Evolutionary conservation across 2,329 filamentous ascomycete genomes (phyloP), one percentile per base, ranked within the genome.

Genomic region (Trichoderma harzianum): DNA sequence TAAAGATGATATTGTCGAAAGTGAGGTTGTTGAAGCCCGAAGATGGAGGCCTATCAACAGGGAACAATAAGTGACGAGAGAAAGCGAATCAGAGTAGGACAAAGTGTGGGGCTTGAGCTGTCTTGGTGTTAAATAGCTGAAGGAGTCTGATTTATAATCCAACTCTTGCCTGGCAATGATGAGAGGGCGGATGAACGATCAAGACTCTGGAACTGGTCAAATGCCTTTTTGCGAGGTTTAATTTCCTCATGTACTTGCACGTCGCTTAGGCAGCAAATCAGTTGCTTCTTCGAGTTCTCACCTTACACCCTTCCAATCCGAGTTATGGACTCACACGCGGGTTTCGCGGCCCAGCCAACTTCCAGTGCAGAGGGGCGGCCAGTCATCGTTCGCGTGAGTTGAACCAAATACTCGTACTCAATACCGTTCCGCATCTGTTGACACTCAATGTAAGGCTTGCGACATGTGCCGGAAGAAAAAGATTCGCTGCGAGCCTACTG

Each of bases 121-220:
- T 12, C 21, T 21, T 12, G 16, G 30, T 51, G n/a, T 8, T 51
- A 51, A 51, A 21, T 21, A 7, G 47, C 51, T 10, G 24, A 58
- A 67, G 64, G 53, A 67, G 51, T 32, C 53, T 67, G 64, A 67
- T 67, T 67, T 67, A 43, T 67, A 67, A 67, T 43, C 51, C 51
- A 67, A 7, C 51, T 7, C 32, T 39, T 43, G 32, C 6, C 51
- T 30, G 32, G 30, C 11, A 16, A 43, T 57, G 21, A 14, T 8
- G 14, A 58, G 43, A 26, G n/a, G 7, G 47, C 28, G 3, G 28
- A 36, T 67, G 51, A 7, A 51, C 0, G 39, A 43, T 43, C 1
- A 28, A 58, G 1, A 39, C 30, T 24, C 51, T n/a, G 32, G 16
- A 32, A 24, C 32, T 43, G 3, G 30, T 30, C 18, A 58, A 67